Percentiles rank a stretch among this genome's conserved stretches.
Conservation (phyloP, 148 eudicot species). For the Dysphania ambrosioides region DNA sequence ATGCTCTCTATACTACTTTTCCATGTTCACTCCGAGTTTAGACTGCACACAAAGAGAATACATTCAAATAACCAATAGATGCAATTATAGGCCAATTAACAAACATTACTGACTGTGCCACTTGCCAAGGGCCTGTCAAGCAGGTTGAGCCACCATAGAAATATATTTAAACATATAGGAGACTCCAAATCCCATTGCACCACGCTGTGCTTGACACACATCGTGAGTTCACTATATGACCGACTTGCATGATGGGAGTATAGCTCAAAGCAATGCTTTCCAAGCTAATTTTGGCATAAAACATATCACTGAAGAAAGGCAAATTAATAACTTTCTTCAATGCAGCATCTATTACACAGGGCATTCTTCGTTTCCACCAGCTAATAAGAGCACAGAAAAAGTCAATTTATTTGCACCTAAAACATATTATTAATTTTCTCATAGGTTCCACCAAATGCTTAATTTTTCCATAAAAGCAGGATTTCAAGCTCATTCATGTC, state of each 20-base stretch:
- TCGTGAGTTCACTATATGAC: not conserved
- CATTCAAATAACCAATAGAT: not conserved
- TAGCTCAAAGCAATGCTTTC: not conserved
- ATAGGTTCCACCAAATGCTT: too few species aligned
- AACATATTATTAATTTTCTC: not conserved
- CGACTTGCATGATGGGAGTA: not conserved
- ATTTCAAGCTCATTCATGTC: not conserved
- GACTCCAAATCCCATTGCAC: not conserved
- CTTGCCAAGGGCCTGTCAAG: not conserved
- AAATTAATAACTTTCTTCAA: not conserved
- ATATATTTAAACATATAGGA: not conserved
- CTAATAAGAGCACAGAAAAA: not conserved
- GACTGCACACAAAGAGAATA: conserved; percentile 14
- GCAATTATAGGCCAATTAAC: not conserved
- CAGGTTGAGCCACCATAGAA: not conserved
- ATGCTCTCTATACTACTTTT: conserved; percentile 19
- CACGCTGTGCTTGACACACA: not conserved
- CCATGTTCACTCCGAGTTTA: conserved; percentile 7
- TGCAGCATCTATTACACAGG: not conserved
- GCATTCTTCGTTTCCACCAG: not conserved
- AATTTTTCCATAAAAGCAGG: too few species aligned
- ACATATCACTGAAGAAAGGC: not conserved
- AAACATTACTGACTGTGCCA: not conserved
- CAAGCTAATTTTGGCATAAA: not conserved
- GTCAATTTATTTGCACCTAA: not conserved